Evolutionary conservation across 441 rosid species (phyloP), one percentile per base, ranked within the genome.

Genomic region (Syzygium malaccense): DNA sequence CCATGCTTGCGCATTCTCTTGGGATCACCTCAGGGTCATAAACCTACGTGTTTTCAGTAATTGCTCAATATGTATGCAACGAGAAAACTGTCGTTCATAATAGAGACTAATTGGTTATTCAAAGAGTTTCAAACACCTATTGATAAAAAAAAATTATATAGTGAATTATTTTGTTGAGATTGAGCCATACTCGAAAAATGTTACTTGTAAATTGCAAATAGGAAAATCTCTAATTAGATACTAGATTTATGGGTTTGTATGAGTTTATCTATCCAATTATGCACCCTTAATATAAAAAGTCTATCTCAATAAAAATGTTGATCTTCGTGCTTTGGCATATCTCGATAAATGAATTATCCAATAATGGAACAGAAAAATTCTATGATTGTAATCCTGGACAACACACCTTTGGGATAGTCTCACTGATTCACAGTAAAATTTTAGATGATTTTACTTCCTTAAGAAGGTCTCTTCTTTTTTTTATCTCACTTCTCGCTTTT

Each of bases 21-120:
- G 1, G 0, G 14, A 11, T 5, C 0, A 11, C 11, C 4, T 19
- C 8, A 0, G 0, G 1, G 23, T 4, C 1, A 11, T 71, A 71
- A 33, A 68, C 4, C 9, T 18, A 68, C 14, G 23, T 4, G 3
- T 32, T 66, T 66, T 17, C 3, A 0, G 23, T 30, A 2, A 56
- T 56, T 56, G 9, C 60, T 4, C 12, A 4, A 2, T 33, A 32
- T 32, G 78, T 32, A 3, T 66, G 6, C 5, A 3, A 32, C 1
- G 25, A 32, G 45, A 17, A 3, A 4, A 32, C 41, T 2, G 1
- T 5, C 20, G 11, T 25, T 8, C 11, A 7, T 5, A 32, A 18
- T 1, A 6, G 25, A 13, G 8, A 33, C 37, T 68, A 10, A 68
- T 33, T 0, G 15, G 15, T 20, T 37, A 4, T 41, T 71, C 1